Evolutionary conservation across 306 rosid species (phyloP).

Genomic region (Styphnolobium japonicum): DNA sequence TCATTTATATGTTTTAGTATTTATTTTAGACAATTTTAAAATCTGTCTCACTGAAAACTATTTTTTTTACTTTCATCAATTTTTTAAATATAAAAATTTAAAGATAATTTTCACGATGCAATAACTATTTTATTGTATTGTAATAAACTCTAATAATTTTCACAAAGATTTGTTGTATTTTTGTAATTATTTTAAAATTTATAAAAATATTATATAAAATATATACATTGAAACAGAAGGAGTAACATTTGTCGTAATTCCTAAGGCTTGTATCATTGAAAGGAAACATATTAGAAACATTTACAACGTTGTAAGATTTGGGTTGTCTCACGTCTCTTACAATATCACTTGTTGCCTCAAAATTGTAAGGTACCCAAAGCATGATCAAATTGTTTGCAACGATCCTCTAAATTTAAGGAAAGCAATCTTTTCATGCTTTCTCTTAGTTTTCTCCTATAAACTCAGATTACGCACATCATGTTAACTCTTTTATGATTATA

Average conservation of each 20-base stretch:
- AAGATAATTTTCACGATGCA: too few relatives aligned
- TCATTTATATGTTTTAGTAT: too few relatives aligned
- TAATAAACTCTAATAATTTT: too few relatives aligned
- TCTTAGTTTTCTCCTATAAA: not conserved
- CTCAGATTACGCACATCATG: not conserved
- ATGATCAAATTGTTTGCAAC: conserved; percentile 25
- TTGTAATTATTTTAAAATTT: too few relatives aligned
- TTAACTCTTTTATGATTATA: not conserved
- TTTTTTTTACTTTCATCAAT: too few relatives aligned
- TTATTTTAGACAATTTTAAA: too few relatives aligned
- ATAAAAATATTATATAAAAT: too few relatives aligned
- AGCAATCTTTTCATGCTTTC: conserved; percentile 27
- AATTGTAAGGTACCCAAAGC: conserved; percentile 24
- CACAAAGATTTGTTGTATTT: not conserved
- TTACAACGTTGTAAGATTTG: not conserved
- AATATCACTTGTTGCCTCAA: not conserved
- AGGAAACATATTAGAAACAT: not conserved
- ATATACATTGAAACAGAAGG: not conserved
- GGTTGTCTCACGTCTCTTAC: conserved; percentile 18
- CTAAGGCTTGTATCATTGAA: not conserved
- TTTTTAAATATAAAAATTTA: too few relatives aligned
- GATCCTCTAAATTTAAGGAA: conserved; percentile 24
- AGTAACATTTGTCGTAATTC: not conserved
- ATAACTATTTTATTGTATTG: too few relatives aligned
- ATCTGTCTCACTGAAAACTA: too few relatives aligned